These are phyloP conservation scores for Alternaria sp. DNA, from an alignment of 2,329 filamentous ascomycete species.

Conservation along the genomic window DNA sequence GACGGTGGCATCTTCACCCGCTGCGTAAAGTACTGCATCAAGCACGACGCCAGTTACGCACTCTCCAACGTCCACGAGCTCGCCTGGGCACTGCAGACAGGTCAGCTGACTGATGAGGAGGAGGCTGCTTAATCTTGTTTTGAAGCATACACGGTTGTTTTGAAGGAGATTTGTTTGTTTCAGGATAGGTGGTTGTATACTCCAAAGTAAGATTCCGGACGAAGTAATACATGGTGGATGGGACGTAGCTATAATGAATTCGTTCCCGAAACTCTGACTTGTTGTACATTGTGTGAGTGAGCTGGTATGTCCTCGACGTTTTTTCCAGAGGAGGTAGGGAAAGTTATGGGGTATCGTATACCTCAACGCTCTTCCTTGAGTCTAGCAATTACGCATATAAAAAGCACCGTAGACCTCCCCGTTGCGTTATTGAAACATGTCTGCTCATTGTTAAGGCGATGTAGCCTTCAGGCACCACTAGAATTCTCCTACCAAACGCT, in stretches of 20 bases:
- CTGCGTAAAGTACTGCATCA: slow-evolving; percentile 32
- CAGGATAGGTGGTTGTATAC: not conserved
- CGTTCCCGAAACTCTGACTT: not conserved
- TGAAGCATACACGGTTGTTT: not conserved
- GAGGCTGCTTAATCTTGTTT: not conserved
- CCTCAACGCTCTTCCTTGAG: not conserved
- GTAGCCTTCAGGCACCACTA: not conserved
- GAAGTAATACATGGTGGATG: not conserved
- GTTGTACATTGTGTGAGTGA: not conserved
- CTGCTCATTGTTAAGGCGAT: not conserved
- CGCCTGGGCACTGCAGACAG: slow-evolving; percentile 13
- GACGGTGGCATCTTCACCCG: slow-evolving; percentile 35
- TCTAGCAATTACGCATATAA: not conserved
- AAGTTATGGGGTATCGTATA: not conserved
- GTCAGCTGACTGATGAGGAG: not conserved
- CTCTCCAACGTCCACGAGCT: slow-evolving; percentile 20
- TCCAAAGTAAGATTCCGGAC: not conserved
- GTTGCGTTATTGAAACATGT: not conserved
- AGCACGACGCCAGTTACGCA: slow-evolving; percentile 17
- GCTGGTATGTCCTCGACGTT: not conserved
- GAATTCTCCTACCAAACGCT: not conserved
- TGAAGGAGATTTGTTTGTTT: not conserved
- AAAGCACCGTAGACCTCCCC: not conserved
- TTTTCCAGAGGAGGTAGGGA: not conserved
- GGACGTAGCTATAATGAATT: not conserved